Base-by-base conservation (phyloP, 257 asterid genomes). In the Solanum habrochaites region DNA sequence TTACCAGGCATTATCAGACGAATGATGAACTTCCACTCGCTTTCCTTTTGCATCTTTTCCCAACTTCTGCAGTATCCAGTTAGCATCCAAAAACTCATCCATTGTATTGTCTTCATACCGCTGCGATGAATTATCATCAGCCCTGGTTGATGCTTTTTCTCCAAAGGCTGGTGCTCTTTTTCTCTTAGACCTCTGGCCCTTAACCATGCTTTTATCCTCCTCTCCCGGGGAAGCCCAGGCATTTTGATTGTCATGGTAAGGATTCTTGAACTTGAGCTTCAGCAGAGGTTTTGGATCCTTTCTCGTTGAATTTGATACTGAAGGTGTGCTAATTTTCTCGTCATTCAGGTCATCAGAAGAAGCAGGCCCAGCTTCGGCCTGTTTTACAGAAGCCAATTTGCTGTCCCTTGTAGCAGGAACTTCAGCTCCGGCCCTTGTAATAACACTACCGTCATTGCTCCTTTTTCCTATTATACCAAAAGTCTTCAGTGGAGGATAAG, bases 11-110 rank as follows among this genome's bases (percentile, higher is more conserved):
- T 95, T 91, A 86, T 88, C 93, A 56, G 98, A 92, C 7, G 97
- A 89, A 86, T 95, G 96, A 92, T 96, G 99, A 89, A 96, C 89
- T 91, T 97, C 99, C 70, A 97, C 98, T 90, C 98, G 90, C 93
- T 97, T 97, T 47, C 99, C 99, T 81, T 94, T 91, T 60, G 99
- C 99, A 93, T 94, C 98, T 95, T 94, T 95, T 40, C 99, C 99
- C 92, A 97, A 87, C 89, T 95, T 97, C 94, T 96, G 99, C 85
- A 97, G 91, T 91, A 97, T 92, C 98, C 99, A 97, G 87, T 93
- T 97, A 81, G 98, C 99, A 93, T 93, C 99, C 75, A 94, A 90
- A 71, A 96, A 91, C 86, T 96, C 98, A 89, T 94, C 97, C 91
- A 95, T 86, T 60, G 94, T 86, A 83, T 87, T 86, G 90, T 93